Base-by-base conservation (phyloP, 352 stramenopile genomes). In the Pythium insidiosum region DNA sequence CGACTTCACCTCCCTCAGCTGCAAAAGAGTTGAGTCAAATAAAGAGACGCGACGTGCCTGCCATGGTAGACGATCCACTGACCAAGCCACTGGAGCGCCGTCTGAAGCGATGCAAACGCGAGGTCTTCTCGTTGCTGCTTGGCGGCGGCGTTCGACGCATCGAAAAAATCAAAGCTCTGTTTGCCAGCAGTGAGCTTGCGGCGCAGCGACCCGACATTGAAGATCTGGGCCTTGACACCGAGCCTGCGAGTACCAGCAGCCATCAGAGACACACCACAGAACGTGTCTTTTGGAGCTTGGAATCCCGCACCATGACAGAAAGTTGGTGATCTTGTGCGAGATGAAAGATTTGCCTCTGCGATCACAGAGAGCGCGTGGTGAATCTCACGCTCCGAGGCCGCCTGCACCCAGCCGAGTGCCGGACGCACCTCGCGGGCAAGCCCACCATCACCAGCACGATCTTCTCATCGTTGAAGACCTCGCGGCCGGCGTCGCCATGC, bases 181-280 rank as follows among this genome's bases (percentile, higher is more conserved):
- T 76, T 75, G 4, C 48, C 63, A 19, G 39, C 62, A 36, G 68
- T 78, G n/a, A 95, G 53, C 43, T 84, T 69, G 24, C 84, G 73
- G 9, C 88, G 79, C 47, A 96, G 91, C 53, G 94, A 85, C 6
- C 84, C 85, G 13, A 95, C 85, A 62, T 97, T 96, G 65, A 96
- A 96, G 43, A 95, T 84, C 37, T 84, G 68, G 20, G 62, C 51
- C n/a, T 50, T 56, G 19, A 76, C 57, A 4, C 66, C 63, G 13
- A 73, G 47, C 63, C 60, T 73, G 42, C 4, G 2, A 7, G 15
- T 33, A n/a, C n/a, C n/a, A n/a, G n/a, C n/a, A 26, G 12, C 2
- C 2, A 33, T 9, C 19, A 37, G 19, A 13, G 5, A 35, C 20
- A 42, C n/a, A 16, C 22, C 29, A 24, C 16, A 24, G 21, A 36